A percentile compares a stretch with the other conserved stretches of the same genome.
Evolutionary conservation across 2,329 filamentous ascomycete genomes (phyloP).

Genomic region (Leptosphaerulina australis): DNA sequence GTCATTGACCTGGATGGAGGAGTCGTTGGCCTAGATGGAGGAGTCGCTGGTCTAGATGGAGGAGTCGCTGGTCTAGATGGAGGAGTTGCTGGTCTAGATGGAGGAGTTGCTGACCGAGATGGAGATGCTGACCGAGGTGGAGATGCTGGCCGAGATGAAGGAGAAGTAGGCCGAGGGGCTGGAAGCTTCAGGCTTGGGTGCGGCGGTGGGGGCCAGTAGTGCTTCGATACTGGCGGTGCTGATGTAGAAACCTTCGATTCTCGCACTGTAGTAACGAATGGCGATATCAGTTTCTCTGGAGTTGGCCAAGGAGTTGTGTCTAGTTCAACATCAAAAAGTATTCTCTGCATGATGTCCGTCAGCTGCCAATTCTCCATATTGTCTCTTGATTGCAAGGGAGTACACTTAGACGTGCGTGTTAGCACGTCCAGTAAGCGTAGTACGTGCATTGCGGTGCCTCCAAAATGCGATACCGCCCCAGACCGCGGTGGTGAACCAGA

Average conservation of each 20-base stretch:
- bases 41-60: too few species aligned
- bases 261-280: neutral
- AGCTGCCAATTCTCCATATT: slow-evolving; percentile 4
- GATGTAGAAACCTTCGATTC: neutral
- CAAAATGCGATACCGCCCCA: slow-evolving; percentile 65
- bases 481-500: slow-evolving; percentile 73
- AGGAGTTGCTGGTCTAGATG: too few species aligned
- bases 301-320: slow-evolving; percentile 11
- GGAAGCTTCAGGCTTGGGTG: neutral
- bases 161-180: neutral
- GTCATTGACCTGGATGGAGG: too few species aligned
- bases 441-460: slow-evolving; percentile 40
- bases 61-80: too few species aligned
- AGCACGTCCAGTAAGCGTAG: slow-evolving; percentile 27
- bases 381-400: slow-evolving; percentile 3
- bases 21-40: too few species aligned
- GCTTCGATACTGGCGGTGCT: slow-evolving; percentile 7
- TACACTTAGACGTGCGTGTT: slow-evolving; percentile 31
- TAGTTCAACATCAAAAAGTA: slow-evolving; percentile 13
- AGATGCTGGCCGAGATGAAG: neutral
- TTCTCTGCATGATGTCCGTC: slow-evolving; percentile 4
- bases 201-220: slow-evolving; percentile 11
- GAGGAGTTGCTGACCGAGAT: neutral
- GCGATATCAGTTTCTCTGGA: neutral
- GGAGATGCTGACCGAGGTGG: neutral